Evolutionary conservation across 2,329 filamentous ascomycete species (phyloP), one percentile per base, ranked within the genome.

Genomic region (Lachnellula cervina): DNA sequence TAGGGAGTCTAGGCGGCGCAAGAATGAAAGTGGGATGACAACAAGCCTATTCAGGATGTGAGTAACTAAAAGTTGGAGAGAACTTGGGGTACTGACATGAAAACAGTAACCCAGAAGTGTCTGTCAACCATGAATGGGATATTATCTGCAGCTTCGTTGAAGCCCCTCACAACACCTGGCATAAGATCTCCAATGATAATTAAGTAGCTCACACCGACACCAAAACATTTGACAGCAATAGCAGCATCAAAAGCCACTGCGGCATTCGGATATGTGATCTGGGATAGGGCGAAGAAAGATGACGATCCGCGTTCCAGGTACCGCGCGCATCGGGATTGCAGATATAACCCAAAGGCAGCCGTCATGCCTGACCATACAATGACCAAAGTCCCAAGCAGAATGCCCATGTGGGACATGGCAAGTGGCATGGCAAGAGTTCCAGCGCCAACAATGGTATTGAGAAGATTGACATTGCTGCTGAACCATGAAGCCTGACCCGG

Each of bases 171-270:
- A 9, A 99, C 94, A 40, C 91, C 93, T 0, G 94, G 94, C 94
- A 99, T 99, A 60, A 99, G 77, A 71, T 99, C 94, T 50, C 94
- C 94, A 64, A 99, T 97, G 68, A 99, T 97, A 68, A 99, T 99
- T 66, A 99, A 82, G 74, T 99, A 99, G 66, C 91, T 97, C 57
- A 97, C 90, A 21, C 89, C 94, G 9, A 99, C 94, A 38, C 94
- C 94, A 70, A 99, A 99, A 73, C 94, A 99, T 72, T 99, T 99
- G 69, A 99, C 85, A 13, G 93, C 91, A 69, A 99, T 99, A 5
- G 94, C 94, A 6, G 87, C 86, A 73, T 99, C 94, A 71, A 99
- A 99, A 46, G 97, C 80, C 47, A 99, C 90, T 8, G 94, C 90
- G 2, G 93, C 91, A 70, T 96, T 96, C 1, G 94, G 94, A 67